These are phyloP conservation scores for Lunularia cruciata DNA, from an alignment of 225 moss, liverwort and hornwort species.

Conservation along the genomic window DNA sequence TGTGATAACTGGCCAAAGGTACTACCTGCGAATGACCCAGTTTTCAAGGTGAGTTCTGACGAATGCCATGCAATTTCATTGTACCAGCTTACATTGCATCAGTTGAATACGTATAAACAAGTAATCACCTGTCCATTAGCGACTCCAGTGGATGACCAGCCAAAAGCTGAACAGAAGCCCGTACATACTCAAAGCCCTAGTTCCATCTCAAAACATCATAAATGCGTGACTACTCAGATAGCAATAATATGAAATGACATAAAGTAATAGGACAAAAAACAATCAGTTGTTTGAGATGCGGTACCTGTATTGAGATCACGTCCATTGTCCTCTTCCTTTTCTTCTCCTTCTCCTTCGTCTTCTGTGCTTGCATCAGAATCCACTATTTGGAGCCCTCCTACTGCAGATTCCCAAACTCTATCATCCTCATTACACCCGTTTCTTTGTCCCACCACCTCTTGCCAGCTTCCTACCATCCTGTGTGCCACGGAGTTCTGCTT, in stretches of 20 bases:
- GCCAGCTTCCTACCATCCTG: constrained; percentile 26
- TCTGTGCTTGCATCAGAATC: constrained; percentile 63
- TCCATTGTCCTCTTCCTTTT: constrained; percentile 35
- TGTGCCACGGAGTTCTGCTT: constrained; percentile 29
- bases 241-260: no score
- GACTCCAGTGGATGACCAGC: no score
- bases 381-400: constrained; percentile 29
- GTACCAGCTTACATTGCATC: no score
- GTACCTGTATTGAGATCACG: constrained; percentile 47
- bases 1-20: constrained; percentile 23
- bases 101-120: no score
- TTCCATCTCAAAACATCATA: no score
- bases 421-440: constrained; percentile 27
- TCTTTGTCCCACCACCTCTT: constrained; percentile 34
- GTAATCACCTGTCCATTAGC: no score
- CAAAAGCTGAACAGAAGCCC: no score
- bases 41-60: not conserved
- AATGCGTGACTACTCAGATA: no score
- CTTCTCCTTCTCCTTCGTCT: constrained; percentile 44
- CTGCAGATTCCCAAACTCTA: constrained; percentile 34
- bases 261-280: not conserved
- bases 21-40: constrained; percentile 23
- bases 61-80: no score
- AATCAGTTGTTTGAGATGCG: not conserved
- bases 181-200: no score